phyloP scores from a whole-genome alignment of 1,284 basidiomycete genomes.

The Cryptococcus maquisensis region DNA sequence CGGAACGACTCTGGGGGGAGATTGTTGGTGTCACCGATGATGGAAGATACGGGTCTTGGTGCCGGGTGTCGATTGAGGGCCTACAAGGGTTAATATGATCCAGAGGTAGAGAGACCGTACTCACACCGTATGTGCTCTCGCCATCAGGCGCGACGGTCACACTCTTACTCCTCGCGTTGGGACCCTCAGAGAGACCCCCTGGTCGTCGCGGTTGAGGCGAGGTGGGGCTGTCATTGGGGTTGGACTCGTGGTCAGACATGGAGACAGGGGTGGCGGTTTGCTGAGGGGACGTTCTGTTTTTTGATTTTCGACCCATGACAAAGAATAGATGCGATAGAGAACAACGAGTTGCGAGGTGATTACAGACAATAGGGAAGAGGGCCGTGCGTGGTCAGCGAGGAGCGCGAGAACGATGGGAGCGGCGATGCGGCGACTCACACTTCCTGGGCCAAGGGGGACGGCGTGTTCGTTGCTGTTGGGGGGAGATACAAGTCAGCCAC shows the following conservation, averaged over 20 bases:
- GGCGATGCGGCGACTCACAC: background rate
- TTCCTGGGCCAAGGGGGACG: background rate
- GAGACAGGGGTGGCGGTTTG: constrained; percentile 23
- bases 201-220: constrained; percentile 25
- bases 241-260: constrained; percentile 22
- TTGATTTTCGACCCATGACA: background rate
- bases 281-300: constrained; percentile 6
- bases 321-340: background rate
- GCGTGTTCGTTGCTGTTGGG: background rate
- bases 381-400: background rate
- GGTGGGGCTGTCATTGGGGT: constrained; percentile 6
- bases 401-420: background rate
- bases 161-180: constrained; percentile 69
- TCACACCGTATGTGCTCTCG: constrained; percentile 68
- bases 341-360: background rate
- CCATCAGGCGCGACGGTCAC: constrained; percentile 63
- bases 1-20: constrained; percentile 55
- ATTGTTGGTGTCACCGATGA: background rate
- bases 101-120: constrained; percentile 32
- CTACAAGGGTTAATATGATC: constrained; percentile 26
- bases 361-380: background rate
- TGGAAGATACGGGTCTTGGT: background rate
- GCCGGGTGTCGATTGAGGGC: constrained; percentile 49
- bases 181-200: constrained; percentile 39
- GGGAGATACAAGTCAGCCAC: no score